Conservation (phyloP, 768 basidiomycete genomes). For the Amanita pallidorosea region DNA sequence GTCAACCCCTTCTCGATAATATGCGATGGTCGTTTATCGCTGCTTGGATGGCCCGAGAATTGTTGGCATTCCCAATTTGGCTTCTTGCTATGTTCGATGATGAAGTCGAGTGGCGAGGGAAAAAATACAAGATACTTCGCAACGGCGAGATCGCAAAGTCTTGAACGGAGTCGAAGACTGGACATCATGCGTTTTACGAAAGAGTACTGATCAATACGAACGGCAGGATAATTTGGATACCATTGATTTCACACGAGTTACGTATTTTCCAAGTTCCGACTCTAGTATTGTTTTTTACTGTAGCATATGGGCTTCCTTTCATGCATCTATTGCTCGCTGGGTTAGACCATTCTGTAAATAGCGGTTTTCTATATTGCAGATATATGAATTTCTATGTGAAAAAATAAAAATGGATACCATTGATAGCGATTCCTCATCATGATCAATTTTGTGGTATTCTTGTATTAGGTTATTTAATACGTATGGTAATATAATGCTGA, state of each 20-base stretch:
- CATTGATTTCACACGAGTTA: no score
- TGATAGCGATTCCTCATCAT: background rate
- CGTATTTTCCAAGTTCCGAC: no score
- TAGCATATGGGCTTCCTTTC: no score
- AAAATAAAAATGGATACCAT: background rate
- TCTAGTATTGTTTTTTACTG: no score
- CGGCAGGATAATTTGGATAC: slow-evolving; percentile 5
- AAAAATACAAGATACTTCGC: slow-evolving; percentile 56
- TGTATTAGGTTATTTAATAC: slow-evolving; percentile 4
- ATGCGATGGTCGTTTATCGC: slow-evolving; percentile 49
- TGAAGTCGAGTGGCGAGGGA: slow-evolving; percentile 83
- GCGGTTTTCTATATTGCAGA: no score
- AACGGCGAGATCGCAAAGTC: slow-evolving; percentile 57
- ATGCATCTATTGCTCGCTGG: no score
- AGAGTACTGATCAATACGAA: slow-evolving; percentile 21
- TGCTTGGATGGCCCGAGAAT: slow-evolving; percentile 76
- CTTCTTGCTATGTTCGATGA: slow-evolving; percentile 70
- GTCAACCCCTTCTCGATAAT: slow-evolving; percentile 42
- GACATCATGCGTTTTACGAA: slow-evolving; percentile 16
- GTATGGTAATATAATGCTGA: slow-evolving; percentile 7
- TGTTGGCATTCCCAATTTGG: slow-evolving; percentile 85
- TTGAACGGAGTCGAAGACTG: slow-evolving; percentile 10
- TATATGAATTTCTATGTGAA: no score
- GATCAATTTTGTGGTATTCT: background rate
- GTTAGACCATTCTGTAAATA: no score